These are phyloP conservation scores for Debaryomyces hansenii DNA, from an alignment of 805 yeast species.

Conservation along the genomic window DNA sequence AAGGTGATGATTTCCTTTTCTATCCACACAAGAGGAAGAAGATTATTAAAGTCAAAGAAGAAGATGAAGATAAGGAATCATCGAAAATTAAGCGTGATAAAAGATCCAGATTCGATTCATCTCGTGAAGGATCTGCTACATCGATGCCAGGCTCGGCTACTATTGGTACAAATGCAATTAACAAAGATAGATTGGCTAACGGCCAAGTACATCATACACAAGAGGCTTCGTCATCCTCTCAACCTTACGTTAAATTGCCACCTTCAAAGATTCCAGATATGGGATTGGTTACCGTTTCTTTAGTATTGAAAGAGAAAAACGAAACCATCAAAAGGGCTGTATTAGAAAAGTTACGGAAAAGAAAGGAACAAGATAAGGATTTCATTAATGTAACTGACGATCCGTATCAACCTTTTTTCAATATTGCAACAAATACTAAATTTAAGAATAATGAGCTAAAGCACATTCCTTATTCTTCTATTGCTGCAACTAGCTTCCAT, in stretches of 20 bases:
- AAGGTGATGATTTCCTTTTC: constrained; percentile 83
- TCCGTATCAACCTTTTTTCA: constrained; percentile 77
- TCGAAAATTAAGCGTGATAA: constrained; percentile 22
- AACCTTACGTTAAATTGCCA: constrained; percentile 84
- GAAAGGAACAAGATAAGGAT: constrained; percentile 68
- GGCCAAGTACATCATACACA: constrained; percentile 12
- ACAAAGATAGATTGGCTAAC: constrained; percentile 10
- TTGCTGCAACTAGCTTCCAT: constrained; percentile 62
- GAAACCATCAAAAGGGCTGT: constrained; percentile 81
- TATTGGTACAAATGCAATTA: constrained; percentile 12
- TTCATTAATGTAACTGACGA: constrained; percentile 87
- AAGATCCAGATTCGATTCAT: constrained; percentile 15
- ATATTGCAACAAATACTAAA: constrained; percentile 56
- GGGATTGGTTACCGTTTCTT: constrained; percentile 80
- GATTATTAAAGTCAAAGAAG: constrained; percentile 33
- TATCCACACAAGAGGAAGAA: constrained; percentile 75
- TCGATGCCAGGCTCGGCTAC: constrained; percentile 10
- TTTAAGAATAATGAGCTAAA: constrained; percentile 47
- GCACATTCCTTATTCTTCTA: constrained; percentile 79
- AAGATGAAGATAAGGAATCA: constrained; percentile 26
- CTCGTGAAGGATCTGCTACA: constrained; percentile 15
- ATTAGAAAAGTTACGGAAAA: constrained; percentile 72
- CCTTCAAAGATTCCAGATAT: constrained; percentile 92
- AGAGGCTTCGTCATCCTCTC: constrained; percentile 38
- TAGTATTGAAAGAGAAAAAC: constrained; percentile 71